Evolutionary conservation across 192 early-diverging fungal species (phyloP), one percentile per base, ranked within the genome.

Genomic region (Coemansia asiatica): DNA sequence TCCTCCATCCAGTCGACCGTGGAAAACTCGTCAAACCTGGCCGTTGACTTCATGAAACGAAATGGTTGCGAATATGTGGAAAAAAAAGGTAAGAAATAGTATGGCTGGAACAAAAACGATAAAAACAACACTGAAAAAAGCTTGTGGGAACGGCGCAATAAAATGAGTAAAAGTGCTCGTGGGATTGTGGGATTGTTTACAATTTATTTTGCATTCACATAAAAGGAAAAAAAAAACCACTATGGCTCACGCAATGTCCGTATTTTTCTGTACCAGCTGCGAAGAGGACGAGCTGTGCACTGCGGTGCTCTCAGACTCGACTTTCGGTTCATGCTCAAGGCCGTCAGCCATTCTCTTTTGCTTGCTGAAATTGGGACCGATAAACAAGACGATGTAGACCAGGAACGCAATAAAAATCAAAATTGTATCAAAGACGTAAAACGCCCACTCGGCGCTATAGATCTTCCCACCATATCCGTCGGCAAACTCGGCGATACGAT

Each of bases 1-100:
- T 87, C 85, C 56, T 83, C 78, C 19, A 87, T 79, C 86, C 87
- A 90, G 65, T 90, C 85, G 25, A 90, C 86, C 5, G 89, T 90
- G 1, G 84, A 77, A 55, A 87, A 90, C 73, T 90, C 79, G 50
- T 74, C 79, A 56, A 76, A 84, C 46, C 79, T 51, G 0, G 67
- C 71, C 5, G 71, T 82, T 18, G 71, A 79, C 61, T 69, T 75
- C 19, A 44, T 44, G 40, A 18, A 10, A 50, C 18, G 48, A 50
- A 7, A 50, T 1, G 50, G 3, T 23, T 53, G 19, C 16, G n/a
- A 27, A 55, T 55, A 55, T 55, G 26, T 28, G 60, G 40, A 22
- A 66, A 72, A n/a, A n/a, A n/a, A n/a, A n/a, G n/a, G n/a, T n/a
- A n/a, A n/a, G n/a, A n/a, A n/a, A n/a, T n/a, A n/a, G 33, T 66